Evolutionary conservation across 495 filamentous ascomycete genomes (phyloP).

Genomic region (Penicillium psychrofluorescens): DNA sequence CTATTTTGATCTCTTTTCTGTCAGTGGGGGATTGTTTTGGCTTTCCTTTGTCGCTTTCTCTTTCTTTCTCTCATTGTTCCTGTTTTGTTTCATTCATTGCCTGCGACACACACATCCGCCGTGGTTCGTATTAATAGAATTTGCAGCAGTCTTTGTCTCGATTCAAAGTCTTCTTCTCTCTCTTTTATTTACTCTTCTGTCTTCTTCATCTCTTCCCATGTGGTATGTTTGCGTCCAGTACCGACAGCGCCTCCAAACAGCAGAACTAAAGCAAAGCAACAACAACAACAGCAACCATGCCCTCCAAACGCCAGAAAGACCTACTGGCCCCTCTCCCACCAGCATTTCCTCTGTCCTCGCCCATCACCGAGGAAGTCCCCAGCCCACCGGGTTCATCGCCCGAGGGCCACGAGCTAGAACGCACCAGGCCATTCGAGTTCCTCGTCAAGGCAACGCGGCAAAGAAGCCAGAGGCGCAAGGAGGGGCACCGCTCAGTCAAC

Average conservation of each 20-base stretch:
- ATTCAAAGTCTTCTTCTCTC: background rate
- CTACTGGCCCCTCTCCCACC: conserved; percentile 25
- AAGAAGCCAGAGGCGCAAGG: conserved; percentile 10
- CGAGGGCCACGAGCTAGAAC: conserved; percentile 25
- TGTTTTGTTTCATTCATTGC: conserved; percentile 1
- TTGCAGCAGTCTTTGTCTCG: conserved; percentile 4
- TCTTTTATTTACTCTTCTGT: background rate
- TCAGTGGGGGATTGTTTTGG: background rate
- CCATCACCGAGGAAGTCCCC: conserved; percentile 35
- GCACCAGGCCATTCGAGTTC: conserved; percentile 23
- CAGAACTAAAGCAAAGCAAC: background rate
- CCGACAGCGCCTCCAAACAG: background rate
- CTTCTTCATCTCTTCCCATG: background rate
- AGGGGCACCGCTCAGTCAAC: background rate
- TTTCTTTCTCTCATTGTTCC: conserved; percentile 1
- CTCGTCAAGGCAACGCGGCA: conserved; percentile 20
- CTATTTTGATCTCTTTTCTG: background rate
- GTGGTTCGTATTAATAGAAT: conserved; percentile 13
- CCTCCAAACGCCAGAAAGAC: conserved; percentile 13
- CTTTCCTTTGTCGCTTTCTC: background rate
- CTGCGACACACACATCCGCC: no score
- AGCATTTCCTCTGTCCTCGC: conserved; percentile 38
- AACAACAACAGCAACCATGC: conserved; percentile 13
- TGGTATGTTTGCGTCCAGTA: background rate
- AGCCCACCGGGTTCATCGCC: conserved; percentile 30